Base-by-base conservation (phyloP, 495 filamentous ascomycete genomes). In the Daldinia vernicosa region DNA sequence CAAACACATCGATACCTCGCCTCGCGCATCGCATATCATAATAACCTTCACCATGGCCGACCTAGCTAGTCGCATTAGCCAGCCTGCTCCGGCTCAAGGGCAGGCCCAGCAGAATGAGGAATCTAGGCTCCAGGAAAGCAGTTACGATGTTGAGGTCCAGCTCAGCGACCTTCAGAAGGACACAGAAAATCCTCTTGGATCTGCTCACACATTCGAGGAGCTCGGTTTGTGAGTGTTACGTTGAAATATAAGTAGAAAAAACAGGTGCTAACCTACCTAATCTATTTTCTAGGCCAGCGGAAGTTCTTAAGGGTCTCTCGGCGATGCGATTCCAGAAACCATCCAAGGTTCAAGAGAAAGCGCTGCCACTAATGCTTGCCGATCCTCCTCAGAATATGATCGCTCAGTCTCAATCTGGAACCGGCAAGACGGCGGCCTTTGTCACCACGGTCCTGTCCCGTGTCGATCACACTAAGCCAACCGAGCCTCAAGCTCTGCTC, bases 351-450 rank as follows among this genome's bases (percentile, higher is more conserved):
- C 95, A 99, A 80, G 95, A 97, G 79, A 90, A 88, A 60, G 95
- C 95, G 1, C 84, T 99, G 3, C 96, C 95, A 17, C 85, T 99
- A 19, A 89, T 99, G 63, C 85, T 99, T 67, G 75, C 82, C 68
- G 86, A 97, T 72, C 94, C 94, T 15, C 91, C 95, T 0, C 86
- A 82, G 45, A 98, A 98, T 79, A 90, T 98, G 84, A 95, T 99
- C 66, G 95, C 93, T 22, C 96, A 99, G 78, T 98, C 95, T 28
- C 96, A 99, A 80, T 99, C 96, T 4, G 96, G 96, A 67, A 99
- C 96, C 14, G 96, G 96, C 64, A 99, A 99, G 83, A 99, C 96
- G 9, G 96, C 95, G 32, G 96, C 96, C 32, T 99, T 98, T 79
- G 89, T 93, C 26, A 87, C 97, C 60, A 98, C 95, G 45, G 91